Conservation (phyloP, 257 asterid species). For the Solanum arcanum region DNA sequence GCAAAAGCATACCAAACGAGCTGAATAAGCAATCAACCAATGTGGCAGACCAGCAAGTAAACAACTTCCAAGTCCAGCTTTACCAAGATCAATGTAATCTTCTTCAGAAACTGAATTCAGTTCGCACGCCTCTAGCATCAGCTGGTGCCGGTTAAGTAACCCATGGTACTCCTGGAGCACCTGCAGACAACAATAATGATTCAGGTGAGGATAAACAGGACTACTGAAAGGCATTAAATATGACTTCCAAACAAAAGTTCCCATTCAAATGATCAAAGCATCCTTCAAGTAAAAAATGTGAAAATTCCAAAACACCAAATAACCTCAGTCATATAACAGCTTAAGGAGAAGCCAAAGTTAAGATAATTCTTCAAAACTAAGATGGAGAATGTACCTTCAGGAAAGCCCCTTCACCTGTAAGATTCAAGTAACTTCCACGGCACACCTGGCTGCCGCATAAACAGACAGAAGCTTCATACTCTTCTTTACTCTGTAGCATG, state of each 20-base stretch:
- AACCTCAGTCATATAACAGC: not conserved
- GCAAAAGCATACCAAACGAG: conserved; percentile 59
- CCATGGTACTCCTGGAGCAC: conserved; percentile 88
- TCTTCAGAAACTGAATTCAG: conserved; percentile 86
- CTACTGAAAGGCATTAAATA: not conserved
- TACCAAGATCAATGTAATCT: conserved; percentile 80
- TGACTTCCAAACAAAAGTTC: not conserved
- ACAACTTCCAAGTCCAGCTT: conserved; percentile 98
- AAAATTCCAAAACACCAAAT: not conserved
- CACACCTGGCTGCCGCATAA: conserved; percentile 98
- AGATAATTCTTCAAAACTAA: not conserved
- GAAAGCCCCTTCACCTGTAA: conserved; percentile 95
- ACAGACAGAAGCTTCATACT: conserved; percentile 97
- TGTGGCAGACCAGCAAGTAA: conserved; percentile 96
- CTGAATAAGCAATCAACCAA: conserved; percentile 92
- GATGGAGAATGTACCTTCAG: conserved; percentile 51
- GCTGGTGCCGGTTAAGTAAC: conserved; percentile 67
- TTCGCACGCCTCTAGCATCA: conserved; percentile 93
- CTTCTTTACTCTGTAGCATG: conserved; percentile 81
- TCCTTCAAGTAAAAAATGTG: not conserved
- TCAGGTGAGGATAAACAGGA: not conserved
- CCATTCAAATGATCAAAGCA: not conserved
- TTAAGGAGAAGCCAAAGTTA: not conserved
- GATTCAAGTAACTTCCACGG: conserved; percentile 93
- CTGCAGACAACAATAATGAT: conserved; percentile 22